Evolutionary conservation across 345 rosid species (phyloP).

Genomic region (Triadica sebifera): DNA sequence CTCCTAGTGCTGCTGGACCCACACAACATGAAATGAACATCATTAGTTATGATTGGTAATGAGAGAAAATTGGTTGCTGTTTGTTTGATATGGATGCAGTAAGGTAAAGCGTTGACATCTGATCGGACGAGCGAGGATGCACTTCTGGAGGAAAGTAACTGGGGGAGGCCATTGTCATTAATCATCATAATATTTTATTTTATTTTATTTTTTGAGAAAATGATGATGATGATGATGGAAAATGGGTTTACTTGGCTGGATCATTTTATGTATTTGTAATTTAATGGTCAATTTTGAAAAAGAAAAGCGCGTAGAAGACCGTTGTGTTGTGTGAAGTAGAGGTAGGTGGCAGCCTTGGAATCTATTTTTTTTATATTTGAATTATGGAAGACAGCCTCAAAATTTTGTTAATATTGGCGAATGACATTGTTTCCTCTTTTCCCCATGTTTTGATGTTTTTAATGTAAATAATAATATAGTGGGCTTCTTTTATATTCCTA

Average conservation of each 20-base stretch:
- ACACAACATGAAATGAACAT: constrained; percentile 8
- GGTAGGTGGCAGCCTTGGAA: not conserved
- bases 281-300: constrained; percentile 6
- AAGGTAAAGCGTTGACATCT: constrained; percentile 3
- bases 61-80: constrained; percentile 7
- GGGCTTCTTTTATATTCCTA: no score
- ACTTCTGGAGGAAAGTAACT: not conserved
- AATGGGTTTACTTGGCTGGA: no score
- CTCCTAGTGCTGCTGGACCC: constrained; percentile 7
- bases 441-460: not conserved
- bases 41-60: constrained; percentile 3
- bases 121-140: not conserved
- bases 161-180: not conserved
- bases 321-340: no score
- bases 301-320: constrained; percentile 11
- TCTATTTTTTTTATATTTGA: not conserved
- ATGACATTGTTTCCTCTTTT: not conserved
- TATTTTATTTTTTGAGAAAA: no score
- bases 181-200: constrained; percentile 10
- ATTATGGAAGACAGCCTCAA: not conserved
- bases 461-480: not conserved
- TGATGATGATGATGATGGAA: not conserved
- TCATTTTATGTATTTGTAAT: not conserved
- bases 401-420: constrained; percentile 9
- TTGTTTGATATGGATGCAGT: no score